These are phyloP conservation scores for Cladosporium cucumerinum DNA, from an alignment of 2,329 filamentous ascomycete genomes.

Conservation along the genomic window DNA sequence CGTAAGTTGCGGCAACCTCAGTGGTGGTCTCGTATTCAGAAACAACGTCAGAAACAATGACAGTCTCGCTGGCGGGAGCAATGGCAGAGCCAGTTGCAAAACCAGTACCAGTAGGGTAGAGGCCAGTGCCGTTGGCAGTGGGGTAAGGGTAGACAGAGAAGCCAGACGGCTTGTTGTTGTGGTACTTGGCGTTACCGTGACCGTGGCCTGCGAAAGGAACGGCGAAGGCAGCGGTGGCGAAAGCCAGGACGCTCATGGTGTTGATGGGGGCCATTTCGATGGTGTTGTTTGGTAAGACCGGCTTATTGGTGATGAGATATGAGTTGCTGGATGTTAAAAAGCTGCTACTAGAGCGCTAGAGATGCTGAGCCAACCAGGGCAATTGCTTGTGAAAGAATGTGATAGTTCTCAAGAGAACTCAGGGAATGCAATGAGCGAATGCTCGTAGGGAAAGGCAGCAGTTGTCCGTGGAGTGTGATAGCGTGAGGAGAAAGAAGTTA, in stretches of 20 bases:
- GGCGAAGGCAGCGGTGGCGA: conserved; percentile 41
- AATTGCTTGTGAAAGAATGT: conserved; percentile 34
- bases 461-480: conserved; percentile 24
- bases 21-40: conserved; percentile 18
- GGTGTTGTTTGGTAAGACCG: conserved; percentile 22
- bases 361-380: conserved; percentile 43
- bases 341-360: conserved; percentile 41
- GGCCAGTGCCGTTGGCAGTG: conserved; percentile 27
- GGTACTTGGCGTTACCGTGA: conserved; percentile 29
- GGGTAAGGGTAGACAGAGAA: conserved; percentile 29
- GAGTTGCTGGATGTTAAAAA: conserved; percentile 18
- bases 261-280: conserved; percentile 35
- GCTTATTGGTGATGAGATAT: conserved; percentile 16
- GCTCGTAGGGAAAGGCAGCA: conserved; percentile 35
- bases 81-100: conserved; percentile 19
- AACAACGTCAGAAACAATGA: conserved; percentile 19
- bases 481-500: conserved; percentile 20
- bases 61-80: conserved; percentile 19
- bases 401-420: conserved; percentile 35
- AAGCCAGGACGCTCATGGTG: conserved; percentile 43
- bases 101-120: conserved; percentile 21
- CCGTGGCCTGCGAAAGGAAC: conserved; percentile 35
- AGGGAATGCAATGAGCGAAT: conserved; percentile 42
- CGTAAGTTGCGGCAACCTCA: conserved; percentile 27
- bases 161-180: conserved; percentile 31